Conservation (phyloP, 768 basidiomycete genomes). For the Tulasnella sp. region DNA sequence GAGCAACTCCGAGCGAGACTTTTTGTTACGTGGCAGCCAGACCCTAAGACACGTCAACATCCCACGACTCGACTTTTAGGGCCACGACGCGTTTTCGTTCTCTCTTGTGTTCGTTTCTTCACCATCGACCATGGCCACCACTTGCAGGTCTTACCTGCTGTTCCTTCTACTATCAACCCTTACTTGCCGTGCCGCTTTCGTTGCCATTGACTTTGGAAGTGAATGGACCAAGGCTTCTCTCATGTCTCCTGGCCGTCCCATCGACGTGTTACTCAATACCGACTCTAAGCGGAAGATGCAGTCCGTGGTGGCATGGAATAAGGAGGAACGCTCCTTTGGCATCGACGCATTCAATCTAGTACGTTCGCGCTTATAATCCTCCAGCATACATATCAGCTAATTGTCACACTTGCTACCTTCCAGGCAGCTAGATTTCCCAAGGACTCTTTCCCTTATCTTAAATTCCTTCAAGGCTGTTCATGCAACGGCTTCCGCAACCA, state of each 20-base stretch:
- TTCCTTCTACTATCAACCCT: slow-evolving; percentile 25
- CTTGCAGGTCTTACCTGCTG: slow-evolving; percentile 6
- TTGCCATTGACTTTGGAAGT: slow-evolving; percentile 96
- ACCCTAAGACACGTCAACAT: too few species aligned
- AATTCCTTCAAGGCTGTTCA: slow-evolving; percentile 60
- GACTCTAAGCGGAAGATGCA: slow-evolving; percentile 96
- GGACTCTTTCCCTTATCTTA: slow-evolving; percentile 77
- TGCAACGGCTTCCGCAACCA: slow-evolving; percentile 41
- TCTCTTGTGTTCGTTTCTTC: neutral
- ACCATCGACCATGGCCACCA: neutral
- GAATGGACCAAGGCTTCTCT: slow-evolving; percentile 96
- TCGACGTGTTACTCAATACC: slow-evolving; percentile 92
- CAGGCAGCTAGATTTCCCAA: slow-evolving; percentile 88
- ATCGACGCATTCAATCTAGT: slow-evolving; percentile 82
- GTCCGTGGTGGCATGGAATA: slow-evolving; percentile 81
- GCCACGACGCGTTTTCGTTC: too few species aligned
- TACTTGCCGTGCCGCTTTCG: slow-evolving; percentile 55
- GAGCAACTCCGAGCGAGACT: too few species aligned
- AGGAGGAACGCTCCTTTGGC: slow-evolving; percentile 77
- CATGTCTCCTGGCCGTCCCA: slow-evolving; percentile 87
- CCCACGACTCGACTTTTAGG: too few species aligned
- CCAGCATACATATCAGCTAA: neutral
- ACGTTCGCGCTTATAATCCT: slow-evolving; percentile 27
- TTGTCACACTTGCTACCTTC: neutral
- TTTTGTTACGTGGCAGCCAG: too few species aligned